Base-by-base conservation (phyloP, 257 asterid species). In the Dorcoceras hygrometricum region DNA sequence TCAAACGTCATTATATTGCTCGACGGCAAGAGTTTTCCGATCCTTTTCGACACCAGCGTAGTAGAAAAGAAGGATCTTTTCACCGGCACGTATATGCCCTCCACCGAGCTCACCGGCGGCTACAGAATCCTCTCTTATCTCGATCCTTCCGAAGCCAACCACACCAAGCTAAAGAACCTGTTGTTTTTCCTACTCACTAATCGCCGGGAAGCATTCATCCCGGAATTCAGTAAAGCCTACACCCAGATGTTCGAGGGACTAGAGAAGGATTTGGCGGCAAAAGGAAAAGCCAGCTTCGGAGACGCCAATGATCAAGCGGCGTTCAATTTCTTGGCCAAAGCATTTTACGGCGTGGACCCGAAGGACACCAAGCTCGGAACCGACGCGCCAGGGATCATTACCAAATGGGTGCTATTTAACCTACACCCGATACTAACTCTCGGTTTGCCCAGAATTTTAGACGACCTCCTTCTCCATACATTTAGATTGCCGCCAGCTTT, bases 1-100 rank as follows among this genome's bases (percentile, higher is more conserved):
- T 78, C 96, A 0, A 91, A 86, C 74, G 98, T 91, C 78, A 75
- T 89, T 68, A 94, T 79, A 2, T 61, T 91, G 31, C 95, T 87
- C 67, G 98, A 91, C 79, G 98, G 91, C 1, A 91, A 87, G 68
- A 89, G 95, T 26, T 91, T 89, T 12, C 96, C 95, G 4, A 22
- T 69, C 25, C 87, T 91, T 0, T 91, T 91, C 71, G 95, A 89
- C 83, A 75, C 73, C 19, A 83, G 78, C 1, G 86, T 79, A 28
- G 96, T 91, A 63, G 96, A 91, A 22, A 91, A 91, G 81, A 83
- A 72, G 4, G 89, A 91, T n/a, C 82, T 89, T 2, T 91, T 91
- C 81, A 89, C 96, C 53, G 98, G 98, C 5, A 89, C 95, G 4
- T 91, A 70, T 79, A 81, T 83, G 90, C 90, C 96, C 1, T 87